Evolutionary conservation across 768 basidiomycete species (phyloP), one percentile per base, ranked within the genome.

Genomic region (Agrocybe chaxingu): DNA sequence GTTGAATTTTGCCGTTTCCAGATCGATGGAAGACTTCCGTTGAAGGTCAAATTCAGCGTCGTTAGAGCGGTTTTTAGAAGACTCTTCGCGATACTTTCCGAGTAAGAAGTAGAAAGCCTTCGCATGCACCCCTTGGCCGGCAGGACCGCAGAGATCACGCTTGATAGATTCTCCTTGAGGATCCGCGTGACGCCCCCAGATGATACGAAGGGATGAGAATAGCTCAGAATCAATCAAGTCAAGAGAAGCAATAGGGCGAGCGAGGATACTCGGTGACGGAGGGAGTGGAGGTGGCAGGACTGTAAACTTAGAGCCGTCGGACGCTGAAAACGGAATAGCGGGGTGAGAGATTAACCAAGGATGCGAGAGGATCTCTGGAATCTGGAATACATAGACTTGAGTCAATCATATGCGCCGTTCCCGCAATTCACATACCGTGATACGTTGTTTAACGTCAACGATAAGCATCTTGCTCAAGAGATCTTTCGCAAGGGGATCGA

Each of bases 91-190:
- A 60, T 92, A 89, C 65, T 80, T 80, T 36, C 80, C 73, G 13
- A 96, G 78, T 34, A 96, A 78, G 62, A 87, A 92, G 63, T 94
- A 96, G 66, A 94, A 93, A 0, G 89, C 89, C 64, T 95, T 95
- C 8, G 90, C 87, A 52, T 90, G 79, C 7, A 81, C 79, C 9
- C 87, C 88, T 45, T 79, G 71, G 13, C 85, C 89, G 12, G 78
- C 75, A 8, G 86, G 83, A 29, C 85, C 80, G 55, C 88, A 79
- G 5, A 92, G 72, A 59, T 91, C 89, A 18, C 72, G 64, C 49
- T 74, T 78, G 60, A 91, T 87, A 24, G 62, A 64, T 11, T 80
- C 74, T 6, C 76, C 76, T 3, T 66, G 61, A 10, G 71, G 51
- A 52, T 88, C 80, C 12, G 83, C 78, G 52, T 89, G 81, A 31